Conservation (phyloP, 106 monocot genomes). For the Acanthochlamys bracteata region DNA sequence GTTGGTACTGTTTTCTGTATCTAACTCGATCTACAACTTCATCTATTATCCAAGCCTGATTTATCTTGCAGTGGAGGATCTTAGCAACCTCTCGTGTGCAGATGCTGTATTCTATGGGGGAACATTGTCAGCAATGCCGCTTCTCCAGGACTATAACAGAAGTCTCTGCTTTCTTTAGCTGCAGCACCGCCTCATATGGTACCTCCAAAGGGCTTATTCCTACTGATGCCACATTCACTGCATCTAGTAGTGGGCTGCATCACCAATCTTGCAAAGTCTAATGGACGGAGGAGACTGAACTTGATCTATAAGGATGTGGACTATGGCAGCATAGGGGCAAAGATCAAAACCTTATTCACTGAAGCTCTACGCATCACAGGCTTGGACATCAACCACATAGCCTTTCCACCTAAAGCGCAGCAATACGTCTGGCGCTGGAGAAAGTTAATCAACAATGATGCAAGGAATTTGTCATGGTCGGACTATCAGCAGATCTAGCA, state of each 20-base stretch:
- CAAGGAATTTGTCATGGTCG: not conserved
- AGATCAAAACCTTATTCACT: not conserved
- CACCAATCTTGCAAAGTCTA: not conserved
- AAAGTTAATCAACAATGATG: not conserved
- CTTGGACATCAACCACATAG: not conserved
- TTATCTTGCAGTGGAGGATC: not conserved
- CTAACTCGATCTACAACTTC: not conserved
- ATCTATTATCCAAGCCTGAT: not conserved
- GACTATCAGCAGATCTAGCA: not conserved
- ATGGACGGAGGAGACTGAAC: not conserved
- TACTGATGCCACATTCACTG: not conserved
- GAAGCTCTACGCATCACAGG: not conserved
- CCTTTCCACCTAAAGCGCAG: not conserved
- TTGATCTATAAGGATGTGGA: slow-evolving; percentile 2
- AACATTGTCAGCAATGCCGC: not conserved
- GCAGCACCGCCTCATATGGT: not conserved
- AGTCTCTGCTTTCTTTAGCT: slow-evolving; percentile 1
- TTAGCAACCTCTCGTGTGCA: not conserved
- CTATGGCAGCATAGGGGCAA: not conserved
- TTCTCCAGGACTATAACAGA: not conserved
- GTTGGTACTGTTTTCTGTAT: not conserved
- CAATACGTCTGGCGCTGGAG: not conserved
- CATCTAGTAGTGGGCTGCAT: not conserved
- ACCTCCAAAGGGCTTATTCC: not conserved
- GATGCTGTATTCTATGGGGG: not conserved